A percentile compares a stretch with the other conserved stretches of the same genome.
Conservation (phyloP, 1,284 basidiomycete species). For the Jaminaea rosea region DNA sequence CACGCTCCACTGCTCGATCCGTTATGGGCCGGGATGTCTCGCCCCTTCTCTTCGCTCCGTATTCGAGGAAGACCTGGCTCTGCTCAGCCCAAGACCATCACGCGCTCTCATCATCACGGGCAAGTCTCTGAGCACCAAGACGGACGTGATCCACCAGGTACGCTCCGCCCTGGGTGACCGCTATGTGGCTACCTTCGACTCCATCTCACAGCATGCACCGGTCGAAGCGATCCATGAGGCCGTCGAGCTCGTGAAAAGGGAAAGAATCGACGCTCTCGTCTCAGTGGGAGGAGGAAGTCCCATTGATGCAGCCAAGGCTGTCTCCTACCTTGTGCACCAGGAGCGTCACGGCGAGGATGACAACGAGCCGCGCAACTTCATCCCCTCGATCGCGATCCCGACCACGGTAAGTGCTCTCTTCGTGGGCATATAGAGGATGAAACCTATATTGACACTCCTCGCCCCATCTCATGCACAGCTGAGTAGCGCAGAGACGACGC, state of each 20-base stretch:
- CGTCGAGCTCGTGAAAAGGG: conserved; percentile 54
- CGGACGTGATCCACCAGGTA: conserved; percentile 17
- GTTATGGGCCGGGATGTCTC: conserved; percentile 18
- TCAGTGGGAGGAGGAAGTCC: conserved; percentile 71
- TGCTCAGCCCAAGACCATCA: too few relatives aligned
- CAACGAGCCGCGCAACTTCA: conserved; percentile 52
- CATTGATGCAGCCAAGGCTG: conserved; percentile 57
- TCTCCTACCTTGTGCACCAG: conserved; percentile 18
- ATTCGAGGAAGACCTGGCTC: conserved; percentile 10
- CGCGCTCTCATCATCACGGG: conserved; percentile 31
- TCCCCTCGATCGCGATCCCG: conserved; percentile 59
- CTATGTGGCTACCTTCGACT: conserved; percentile 55
- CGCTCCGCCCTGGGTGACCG: conserved; percentile 17
- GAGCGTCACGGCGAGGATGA: conserved; percentile 30
- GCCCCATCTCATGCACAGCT: too few relatives aligned
- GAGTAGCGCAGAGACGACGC: conserved; percentile 61
- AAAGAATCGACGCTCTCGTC: conserved; percentile 55
- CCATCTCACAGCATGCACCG: conserved; percentile 68
- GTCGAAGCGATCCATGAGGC: conserved; percentile 58
- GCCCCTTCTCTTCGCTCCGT: conserved; percentile 11
- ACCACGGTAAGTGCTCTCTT: too few relatives aligned
- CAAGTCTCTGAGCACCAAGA: conserved; percentile 26
- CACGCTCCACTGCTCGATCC: conserved; percentile 17
- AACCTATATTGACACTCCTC: too few relatives aligned
- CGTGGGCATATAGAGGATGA: too few relatives aligned